Percentiles rank a stretch among this genome's conserved stretches.
Conservation (phyloP, 331 rosid genomes). For the Phaseolus coccineus region DNA sequence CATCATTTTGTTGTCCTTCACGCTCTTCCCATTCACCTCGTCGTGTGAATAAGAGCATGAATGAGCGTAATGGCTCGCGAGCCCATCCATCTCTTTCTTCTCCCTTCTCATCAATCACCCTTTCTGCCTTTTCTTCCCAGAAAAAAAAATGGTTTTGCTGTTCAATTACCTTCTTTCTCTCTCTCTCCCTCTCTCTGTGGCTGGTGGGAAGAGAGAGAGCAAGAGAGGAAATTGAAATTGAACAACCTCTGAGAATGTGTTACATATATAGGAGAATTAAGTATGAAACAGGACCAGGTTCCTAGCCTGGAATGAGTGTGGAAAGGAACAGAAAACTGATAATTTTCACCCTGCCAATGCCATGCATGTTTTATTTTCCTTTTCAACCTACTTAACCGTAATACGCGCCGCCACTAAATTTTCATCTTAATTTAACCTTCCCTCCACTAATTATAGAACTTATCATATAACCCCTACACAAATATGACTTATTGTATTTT, state of each 20-base stretch:
- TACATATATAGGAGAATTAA: neutral
- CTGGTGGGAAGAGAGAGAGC: neutral
- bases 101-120: neutral
- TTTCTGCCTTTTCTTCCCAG: too few relatives aligned
- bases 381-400: slow-evolving; percentile 15
- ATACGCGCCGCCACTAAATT: neutral
- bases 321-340: neutral
- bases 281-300: neutral
- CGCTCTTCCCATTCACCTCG: neutral
- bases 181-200: neutral
- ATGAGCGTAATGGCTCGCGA: neutral
- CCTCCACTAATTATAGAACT: slow-evolving; percentile 28
- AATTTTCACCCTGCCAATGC: neutral
- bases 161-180: neutral
- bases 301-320: neutral
- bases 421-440: slow-evolving; percentile 15
- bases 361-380: slow-evolving; percentile 10
- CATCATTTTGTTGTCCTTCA: neutral
- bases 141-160: too few relatives aligned
- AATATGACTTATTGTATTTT: neutral
- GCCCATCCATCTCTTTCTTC: slow-evolving; percentile 33
- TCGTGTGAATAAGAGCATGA: neutral
- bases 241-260: neutral
- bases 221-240: slow-evolving; percentile 19
- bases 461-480: neutral